Evolutionary conservation across 1,284 basidiomycete genomes (phyloP), one percentile per base, ranked within the genome.

Genomic region (Clitocybe nebularis): DNA sequence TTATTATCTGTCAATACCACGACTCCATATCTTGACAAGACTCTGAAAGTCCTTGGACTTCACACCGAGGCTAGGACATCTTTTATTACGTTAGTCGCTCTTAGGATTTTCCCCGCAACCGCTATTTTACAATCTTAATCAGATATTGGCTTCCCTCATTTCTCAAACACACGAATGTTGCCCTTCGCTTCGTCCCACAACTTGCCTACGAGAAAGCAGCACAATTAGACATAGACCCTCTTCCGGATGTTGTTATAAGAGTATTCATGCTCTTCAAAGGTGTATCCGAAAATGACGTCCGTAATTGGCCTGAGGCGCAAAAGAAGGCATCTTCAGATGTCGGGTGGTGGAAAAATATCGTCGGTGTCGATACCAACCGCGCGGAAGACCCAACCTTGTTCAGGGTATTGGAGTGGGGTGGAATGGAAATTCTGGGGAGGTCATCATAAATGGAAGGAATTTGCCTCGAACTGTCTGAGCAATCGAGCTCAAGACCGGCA

Each of bases 241-340:
- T 45, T 16, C 73, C 73, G 8, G 69, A 72, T 43, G 58, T 70
- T 19, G 55, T 68, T 6, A 69, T 63, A 0, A 64, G 72, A 5
- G 59, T 75, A 3, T 74, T 74, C 48, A 69, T 76, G 66, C 52
- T 74, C 5, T 74, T 72, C 58, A 54, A 57, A 13, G 68, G 66
- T 5, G 55, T 73, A 4, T 26, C 46, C 2, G n/a, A n/a, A n/a
- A n/a, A n/a, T n/a, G 48, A 57, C 14, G 50, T 46, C 2, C 52
- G 61, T 1, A 19, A 38, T 25, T 60, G 59, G 59, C 36, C 46
- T 6, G 32, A 17, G 5, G 49, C 55, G 7, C 30, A 11, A 13
- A 28, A 37, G 36, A 41, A 47, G 20, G 46, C 47, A n/a, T 25
- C 20, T 13, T 44, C 52, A 5, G 41, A 49, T 37, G 58, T 54